A percentile compares a stretch with the other conserved stretches of the same genome.
Evolutionary conservation across 331 rosid species (phyloP).

Genomic region (Dryas integrifolia): DNA sequence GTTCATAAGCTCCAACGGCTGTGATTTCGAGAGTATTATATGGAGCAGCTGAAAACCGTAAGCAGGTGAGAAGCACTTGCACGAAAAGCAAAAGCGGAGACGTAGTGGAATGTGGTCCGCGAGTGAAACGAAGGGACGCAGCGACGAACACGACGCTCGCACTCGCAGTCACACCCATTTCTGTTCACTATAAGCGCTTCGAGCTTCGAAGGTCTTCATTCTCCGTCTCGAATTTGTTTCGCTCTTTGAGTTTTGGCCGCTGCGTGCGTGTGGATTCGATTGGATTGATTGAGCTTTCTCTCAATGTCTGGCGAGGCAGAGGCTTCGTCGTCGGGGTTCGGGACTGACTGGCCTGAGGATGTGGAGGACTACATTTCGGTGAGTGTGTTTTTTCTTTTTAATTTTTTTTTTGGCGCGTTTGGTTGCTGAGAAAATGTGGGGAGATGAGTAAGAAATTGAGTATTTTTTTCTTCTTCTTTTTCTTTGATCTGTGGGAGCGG

Average conservation of each 20-base stretch:
- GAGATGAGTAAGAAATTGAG: conserved; percentile 1
- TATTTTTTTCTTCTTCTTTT: no score
- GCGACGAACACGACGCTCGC: conserved; percentile 52
- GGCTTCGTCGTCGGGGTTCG: conserved; percentile 27
- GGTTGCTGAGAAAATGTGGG: conserved; percentile 24
- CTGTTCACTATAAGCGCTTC: conserved; percentile 6
- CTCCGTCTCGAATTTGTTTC: not conserved
- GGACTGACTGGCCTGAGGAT: conserved; percentile 44
- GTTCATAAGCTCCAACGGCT: no score
- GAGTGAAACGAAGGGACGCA: conserved; percentile 59
- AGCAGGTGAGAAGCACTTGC: not conserved
- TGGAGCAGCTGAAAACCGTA: not conserved
- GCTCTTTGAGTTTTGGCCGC: not conserved
- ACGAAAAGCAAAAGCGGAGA: conserved; percentile 18
- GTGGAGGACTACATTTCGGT: conserved; percentile 79
- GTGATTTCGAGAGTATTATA: not conserved
- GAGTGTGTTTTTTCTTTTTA: not conserved
- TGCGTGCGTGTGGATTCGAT: not conserved
- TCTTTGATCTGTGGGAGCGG: conserved; percentile 9
- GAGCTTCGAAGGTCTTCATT: conserved; percentile 7
- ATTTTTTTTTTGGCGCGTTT: not conserved
- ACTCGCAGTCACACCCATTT: not conserved
- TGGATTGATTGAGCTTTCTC: not conserved
- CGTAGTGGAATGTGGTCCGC: conserved; percentile 87
- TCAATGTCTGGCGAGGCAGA: conserved; percentile 47